Evolutionary conservation across 306 rosid genomes (phyloP).

Genomic region (Alnus rubra): DNA sequence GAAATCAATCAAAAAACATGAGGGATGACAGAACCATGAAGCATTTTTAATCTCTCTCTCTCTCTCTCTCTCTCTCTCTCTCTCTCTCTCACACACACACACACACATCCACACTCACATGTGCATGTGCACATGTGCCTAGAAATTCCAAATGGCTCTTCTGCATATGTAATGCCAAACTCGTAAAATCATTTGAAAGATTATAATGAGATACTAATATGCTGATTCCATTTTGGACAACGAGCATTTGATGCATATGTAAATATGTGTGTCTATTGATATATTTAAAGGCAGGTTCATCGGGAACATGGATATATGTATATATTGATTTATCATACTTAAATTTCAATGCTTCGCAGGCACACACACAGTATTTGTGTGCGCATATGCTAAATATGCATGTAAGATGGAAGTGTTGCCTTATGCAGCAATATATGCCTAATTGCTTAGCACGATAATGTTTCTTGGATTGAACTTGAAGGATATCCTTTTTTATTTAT

Average conservation of each 20-base stretch:
- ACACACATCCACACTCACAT: background rate
- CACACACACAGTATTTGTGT: background rate
- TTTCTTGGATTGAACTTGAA: background rate
- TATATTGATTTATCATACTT: background rate
- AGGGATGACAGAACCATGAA: background rate
- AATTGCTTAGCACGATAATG: background rate
- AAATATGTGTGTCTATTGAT: background rate
- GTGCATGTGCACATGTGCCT: background rate
- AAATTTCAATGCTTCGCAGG: background rate
- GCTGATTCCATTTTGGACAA: background rate
- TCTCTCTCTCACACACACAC: background rate
- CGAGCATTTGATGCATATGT: background rate
- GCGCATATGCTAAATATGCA: background rate
- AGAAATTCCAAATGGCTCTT: constrained; percentile 2
- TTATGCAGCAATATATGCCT: background rate
- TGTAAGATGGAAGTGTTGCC: background rate
- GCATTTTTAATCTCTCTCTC: background rate
- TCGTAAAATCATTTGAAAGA: background rate
- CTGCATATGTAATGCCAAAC: background rate
- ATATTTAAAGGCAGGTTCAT: background rate
- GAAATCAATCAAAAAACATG: background rate
- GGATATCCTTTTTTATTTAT: background rate
- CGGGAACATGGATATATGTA: background rate
- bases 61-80: background rate
- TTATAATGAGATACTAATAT: background rate